Base-by-base conservation (phyloP, 2,329 filamentous ascomycete species). In the Monilinia vaccinii-corymbosi region DNA sequence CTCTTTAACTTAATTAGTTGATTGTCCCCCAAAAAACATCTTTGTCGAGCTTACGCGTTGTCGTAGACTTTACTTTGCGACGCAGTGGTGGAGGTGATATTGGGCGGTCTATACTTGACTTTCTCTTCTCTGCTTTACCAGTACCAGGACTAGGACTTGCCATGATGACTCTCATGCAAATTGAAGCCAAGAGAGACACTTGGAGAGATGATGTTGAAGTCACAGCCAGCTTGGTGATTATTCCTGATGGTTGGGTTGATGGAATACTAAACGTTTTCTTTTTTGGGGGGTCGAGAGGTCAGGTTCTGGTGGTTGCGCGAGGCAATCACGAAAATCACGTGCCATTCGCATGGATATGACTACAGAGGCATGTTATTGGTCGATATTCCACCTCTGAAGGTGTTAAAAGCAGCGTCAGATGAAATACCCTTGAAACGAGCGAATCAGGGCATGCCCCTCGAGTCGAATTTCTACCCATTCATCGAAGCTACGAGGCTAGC, bases 1-100 rank as follows among this genome's bases (percentile, higher is more conserved):
- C 71, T 84, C 87, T 89, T 65, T 21, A 14, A 53, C n/a, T 28
- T n/a, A 11, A 16, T 71, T 46, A 65, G 64, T 23, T 49, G 38
- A 42, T 46, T 38, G 25, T n/a, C 32, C 23, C 42, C 10, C 36
- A 32, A 61, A 31, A 16, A 4, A 31, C 36, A 40, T 21, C 21
- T 32, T 32, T 28, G 38, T 50, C n/a, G 49, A 40, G 55, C 67
- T 59, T 67, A 73, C 71, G 64, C 47, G 71, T 74, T 23, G 70
- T 73, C 2, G 66, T 70, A 18, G 72, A 72, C 36, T 70, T 65
- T 14, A 73, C 63, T 60, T 72, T 74, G 18, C 70, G 68, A 50
- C 71, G 69, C 11, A 69, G 47, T 25, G 69, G 69, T n/a, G 71
- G 71, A 50, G 71, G 71, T 48, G 70, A 72, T 34, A 71, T 58